These are phyloP conservation scores for Bothriochloa decipiens DNA, from an alignment of 176 grass and related monocot species.

Conservation along the genomic window DNA sequence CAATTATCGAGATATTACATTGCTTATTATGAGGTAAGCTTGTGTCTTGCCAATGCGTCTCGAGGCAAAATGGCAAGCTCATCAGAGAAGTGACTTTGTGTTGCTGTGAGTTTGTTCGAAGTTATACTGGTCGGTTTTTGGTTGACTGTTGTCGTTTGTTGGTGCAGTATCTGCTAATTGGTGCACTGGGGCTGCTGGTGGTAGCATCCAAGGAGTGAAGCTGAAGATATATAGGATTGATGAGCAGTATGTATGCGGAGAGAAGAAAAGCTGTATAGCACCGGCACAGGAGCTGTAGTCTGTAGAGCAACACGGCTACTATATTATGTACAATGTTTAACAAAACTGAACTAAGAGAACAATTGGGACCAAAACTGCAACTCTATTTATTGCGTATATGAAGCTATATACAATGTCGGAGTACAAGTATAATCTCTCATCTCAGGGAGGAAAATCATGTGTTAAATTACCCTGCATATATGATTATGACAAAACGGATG, in stretches of 20 bases:
- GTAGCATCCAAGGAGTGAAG: constrained; percentile 69
- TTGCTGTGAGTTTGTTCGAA: neutral
- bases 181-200: constrained; percentile 66
- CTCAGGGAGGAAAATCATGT: too few relatives aligned
- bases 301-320: neutral
- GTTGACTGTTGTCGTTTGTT: neutral
- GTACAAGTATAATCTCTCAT: too few relatives aligned
- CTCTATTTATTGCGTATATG: neutral
- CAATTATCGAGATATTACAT: neutral
- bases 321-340: too few relatives aligned
- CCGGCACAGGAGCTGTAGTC: neutral
- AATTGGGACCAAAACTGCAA: neutral
- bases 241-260: neutral
- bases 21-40: neutral
- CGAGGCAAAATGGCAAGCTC: neutral
- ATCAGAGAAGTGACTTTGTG: neutral
- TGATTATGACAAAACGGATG: too few relatives aligned
- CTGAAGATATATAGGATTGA: neutral
- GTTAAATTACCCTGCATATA: too few relatives aligned
- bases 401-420: too few relatives aligned
- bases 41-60: neutral
- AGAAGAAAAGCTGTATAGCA: neutral
- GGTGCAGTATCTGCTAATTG: constrained; percentile 81
- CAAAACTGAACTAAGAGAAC: neutral
- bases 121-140: neutral